Evolutionary conservation across 345 rosid species (phyloP), one percentile per base, ranked within the genome.

Genomic region (Anacardium occidentale): DNA sequence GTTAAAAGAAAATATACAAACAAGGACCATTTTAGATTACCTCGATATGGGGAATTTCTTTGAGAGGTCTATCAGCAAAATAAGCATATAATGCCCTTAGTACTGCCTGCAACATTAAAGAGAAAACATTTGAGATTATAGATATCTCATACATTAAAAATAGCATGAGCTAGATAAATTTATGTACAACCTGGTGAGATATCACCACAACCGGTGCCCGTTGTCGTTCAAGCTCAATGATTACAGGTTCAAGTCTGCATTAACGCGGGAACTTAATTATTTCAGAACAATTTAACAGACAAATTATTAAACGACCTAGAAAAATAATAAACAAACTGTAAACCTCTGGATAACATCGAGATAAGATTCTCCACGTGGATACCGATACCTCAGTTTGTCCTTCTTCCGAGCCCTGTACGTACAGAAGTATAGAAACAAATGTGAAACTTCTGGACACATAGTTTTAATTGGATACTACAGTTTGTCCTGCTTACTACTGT

Each of bases 291-390:
- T 34, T 26, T 44, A 24, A 62, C 56, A 54, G 61, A 47, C 54
- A 11, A 51, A 47, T 44, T 18, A 9, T 48, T 48, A 10, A 37
- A 52, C 74, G 20, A n/a, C 47, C n/a, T n/a, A 18, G 25, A 2
- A 26, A 22, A 53, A 37, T 37, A 4, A 53, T 11, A 25, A 22
- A 18, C 18, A 47, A 65, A 60, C 15, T 64, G 57, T 66, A 64
- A 66, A 96, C 99, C 99, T 90, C 83, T 96, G 99, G 68, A 96
- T 96, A 74, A 96, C 98, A 88, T 96, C 99, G 22, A 96, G 91
- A 76, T 96, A 96, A 60, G 99, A 96, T 79, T 96, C 99, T 73
- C 99, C 98, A 25, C 99, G 97, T 77, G 99, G 98, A 84, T 91
- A 96, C 65, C 98, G 79, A 70, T 91, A 96, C 67, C 99, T 85